Conservation (phyloP, 257 asterid species). For the Rubia yunnanensis region DNA sequence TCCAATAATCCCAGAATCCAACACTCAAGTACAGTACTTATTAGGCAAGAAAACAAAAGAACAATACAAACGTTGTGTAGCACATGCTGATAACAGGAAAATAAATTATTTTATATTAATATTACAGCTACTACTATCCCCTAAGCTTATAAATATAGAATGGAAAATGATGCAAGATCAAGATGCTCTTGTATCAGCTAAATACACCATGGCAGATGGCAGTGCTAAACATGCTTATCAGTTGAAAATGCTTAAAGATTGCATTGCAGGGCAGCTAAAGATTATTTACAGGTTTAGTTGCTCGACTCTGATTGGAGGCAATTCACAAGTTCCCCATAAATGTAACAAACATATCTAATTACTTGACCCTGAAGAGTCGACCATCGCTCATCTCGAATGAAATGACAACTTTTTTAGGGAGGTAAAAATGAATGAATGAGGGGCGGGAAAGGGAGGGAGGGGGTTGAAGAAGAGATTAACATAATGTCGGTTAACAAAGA, state of each 20-base stretch:
- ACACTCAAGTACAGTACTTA: neutral
- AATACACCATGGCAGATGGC: neutral
- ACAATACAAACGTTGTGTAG: neutral
- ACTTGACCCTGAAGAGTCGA: neutral
- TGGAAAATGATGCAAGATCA: neutral
- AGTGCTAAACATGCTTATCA: neutral
- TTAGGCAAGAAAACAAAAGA: neutral
- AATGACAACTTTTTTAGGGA: neutral
- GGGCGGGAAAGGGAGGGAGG: neutral
- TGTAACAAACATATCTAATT: neutral
- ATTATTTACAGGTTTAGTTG: neutral
- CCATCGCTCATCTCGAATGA: neutral
- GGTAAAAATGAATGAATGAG: neutral
- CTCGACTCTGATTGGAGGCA: no score
- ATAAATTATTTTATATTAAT: neutral
- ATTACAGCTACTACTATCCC: neutral
- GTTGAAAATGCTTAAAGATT: neutral
- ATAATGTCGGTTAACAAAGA: neutral
- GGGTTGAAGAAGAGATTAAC: neutral
- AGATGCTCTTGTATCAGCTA: neutral
- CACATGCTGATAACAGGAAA: neutral
- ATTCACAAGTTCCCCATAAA: neutral
- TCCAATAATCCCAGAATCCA: neutral
- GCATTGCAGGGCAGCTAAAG: neutral
- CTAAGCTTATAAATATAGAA: neutral